Base-by-base conservation (phyloP, 1,284 basidiomycete genomes). In the Melanopsichium pennsylvanicum region DNA sequence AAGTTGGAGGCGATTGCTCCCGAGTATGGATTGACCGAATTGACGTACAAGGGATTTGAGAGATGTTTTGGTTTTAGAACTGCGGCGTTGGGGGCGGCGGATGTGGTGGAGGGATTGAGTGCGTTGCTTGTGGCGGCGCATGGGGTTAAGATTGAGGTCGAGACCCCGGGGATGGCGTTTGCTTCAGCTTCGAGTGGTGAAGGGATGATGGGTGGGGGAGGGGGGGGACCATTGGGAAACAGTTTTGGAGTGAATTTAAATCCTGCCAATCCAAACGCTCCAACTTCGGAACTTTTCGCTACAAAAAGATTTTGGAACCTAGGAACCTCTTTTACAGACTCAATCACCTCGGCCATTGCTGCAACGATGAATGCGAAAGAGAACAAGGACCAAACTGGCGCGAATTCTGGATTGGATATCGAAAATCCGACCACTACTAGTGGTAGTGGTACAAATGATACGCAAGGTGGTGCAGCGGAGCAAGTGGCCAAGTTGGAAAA, bases 1-100 rank as follows among this genome's bases (percentile, higher is more conserved):
- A 93, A 94, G 78, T 86, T 98, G 5, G 90, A 94, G 48, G 86
- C 88, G 22, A 91, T 97, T 47, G 92, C 93, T 5, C 95, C 95
- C 0, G 94, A 97, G 80, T 97, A 97, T 77, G 95, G 93, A 7
- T 87, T 99, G n/a, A 87, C 94, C 46, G 95, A 98, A 77, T 86
- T 97, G 22, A 87, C 90, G 2, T 98, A 95, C 81, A 89, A 91
- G 0, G 97, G 93, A 4, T 98, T 98, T 81, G 88, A 89, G 70
- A 88, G 94, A 18, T 90, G 89, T 64, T 94, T 87, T 79, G 96
- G 96, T 2, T 97, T 93, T 81, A 88, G 88, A 26, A 88, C 90
- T 9, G 87, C 90, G 42, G 90, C 91, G 0, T 83, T 98, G 18
- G 93, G 92, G 4, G 94, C 96, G 0, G 89, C 91, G 1, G 96